These are phyloP conservation scores for Pestalotiopsis sp. DNA, from an alignment of 2,329 filamentous ascomycete species.

Conservation along the genomic window DNA sequence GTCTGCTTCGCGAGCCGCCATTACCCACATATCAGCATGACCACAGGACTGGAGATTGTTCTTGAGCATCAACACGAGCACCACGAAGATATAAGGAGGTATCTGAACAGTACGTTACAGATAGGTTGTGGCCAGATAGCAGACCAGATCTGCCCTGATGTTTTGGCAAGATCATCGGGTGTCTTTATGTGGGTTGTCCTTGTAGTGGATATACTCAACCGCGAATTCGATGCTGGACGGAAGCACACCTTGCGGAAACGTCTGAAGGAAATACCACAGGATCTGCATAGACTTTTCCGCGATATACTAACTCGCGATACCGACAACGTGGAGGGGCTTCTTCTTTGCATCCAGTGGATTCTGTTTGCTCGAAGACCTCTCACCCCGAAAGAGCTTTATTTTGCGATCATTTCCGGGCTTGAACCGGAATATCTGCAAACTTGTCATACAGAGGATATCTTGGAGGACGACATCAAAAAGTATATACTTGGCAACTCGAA, in stretches of 20 bases:
- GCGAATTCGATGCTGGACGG: slow-evolving; percentile 37
- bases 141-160: slow-evolving; percentile 11
- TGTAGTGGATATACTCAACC: slow-evolving; percentile 46
- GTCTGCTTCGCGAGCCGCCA: slow-evolving; percentile 36
- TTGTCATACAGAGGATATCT: slow-evolving; percentile 20
- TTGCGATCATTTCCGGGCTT: slow-evolving; percentile 37
- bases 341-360: slow-evolving; percentile 50
- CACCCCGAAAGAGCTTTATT: slow-evolving; percentile 45
- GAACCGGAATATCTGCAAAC: not conserved
- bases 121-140: too few relatives aligned
- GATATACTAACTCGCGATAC: slow-evolving; percentile 41
- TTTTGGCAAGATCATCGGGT: slow-evolving; percentile 39
- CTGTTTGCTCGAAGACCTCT: slow-evolving; percentile 51
- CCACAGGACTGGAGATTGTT: slow-evolving; percentile 22
- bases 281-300: slow-evolving; percentile 41
- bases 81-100: slow-evolving; percentile 21
- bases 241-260: slow-evolving; percentile 30
- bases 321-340: slow-evolving; percentile 32
- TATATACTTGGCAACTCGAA: slow-evolving; percentile 49
- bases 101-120: too few relatives aligned
- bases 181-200: slow-evolving; percentile 49
- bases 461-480: slow-evolving; percentile 25
- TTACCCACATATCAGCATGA: slow-evolving; percentile 44
- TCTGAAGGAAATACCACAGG: slow-evolving; percentile 40
- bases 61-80: slow-evolving; percentile 32